Evolutionary conservation across 2,329 filamentous ascomycete genomes (phyloP).

Genomic region (Verticillium tricorpus): DNA sequence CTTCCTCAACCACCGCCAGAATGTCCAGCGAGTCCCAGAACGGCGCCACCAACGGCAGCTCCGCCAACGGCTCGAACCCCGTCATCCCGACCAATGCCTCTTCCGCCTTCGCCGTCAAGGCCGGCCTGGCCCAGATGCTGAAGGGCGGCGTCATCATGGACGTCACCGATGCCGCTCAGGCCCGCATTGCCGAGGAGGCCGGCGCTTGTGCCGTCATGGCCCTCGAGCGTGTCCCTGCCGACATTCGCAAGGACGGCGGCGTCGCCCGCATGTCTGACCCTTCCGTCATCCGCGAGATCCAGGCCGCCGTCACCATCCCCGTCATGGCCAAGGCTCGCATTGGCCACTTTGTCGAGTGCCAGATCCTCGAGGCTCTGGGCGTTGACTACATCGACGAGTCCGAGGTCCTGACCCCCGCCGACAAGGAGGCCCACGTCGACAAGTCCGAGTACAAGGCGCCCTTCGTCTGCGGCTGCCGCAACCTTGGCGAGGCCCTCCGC

Average conservation of each 20-base stretch:
- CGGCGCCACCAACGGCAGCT: conserved; percentile 6
- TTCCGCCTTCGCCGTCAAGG: conserved; percentile 80
- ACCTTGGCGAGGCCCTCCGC: conserved; percentile 87
- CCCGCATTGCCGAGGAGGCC: conserved; percentile 94
- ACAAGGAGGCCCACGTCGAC: conserved; percentile 85
- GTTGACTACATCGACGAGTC: conserved; percentile 98
- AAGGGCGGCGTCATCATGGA: conserved; percentile 99
- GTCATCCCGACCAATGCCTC: conserved; percentile 31
- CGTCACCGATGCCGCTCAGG: conserved; percentile 88
- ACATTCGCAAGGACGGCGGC: conserved; percentile 88
- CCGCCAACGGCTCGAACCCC: conserved; percentile 13
- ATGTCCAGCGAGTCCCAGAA: conserved; percentile 2
- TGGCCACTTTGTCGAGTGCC: conserved; percentile 96
- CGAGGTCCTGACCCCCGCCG: conserved; percentile 94
- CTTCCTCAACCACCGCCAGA: conserved; percentile 1
- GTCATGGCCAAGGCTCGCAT: conserved; percentile 99
- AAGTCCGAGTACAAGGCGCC: conserved; percentile 79
- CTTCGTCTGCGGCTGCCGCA: conserved; percentile 94
- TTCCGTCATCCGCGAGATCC: conserved; percentile 90
- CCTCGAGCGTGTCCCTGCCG: conserved; percentile 92
- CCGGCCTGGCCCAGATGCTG: conserved; percentile 93
- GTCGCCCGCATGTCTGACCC: conserved; percentile 98
- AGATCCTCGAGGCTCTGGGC: conserved; percentile 91
- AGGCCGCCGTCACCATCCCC: conserved; percentile 89
- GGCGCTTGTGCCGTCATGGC: conserved; percentile 98